Base-by-base conservation (phyloP, 169 alveolate species). In the Prorocentrum cordatum region DNA sequence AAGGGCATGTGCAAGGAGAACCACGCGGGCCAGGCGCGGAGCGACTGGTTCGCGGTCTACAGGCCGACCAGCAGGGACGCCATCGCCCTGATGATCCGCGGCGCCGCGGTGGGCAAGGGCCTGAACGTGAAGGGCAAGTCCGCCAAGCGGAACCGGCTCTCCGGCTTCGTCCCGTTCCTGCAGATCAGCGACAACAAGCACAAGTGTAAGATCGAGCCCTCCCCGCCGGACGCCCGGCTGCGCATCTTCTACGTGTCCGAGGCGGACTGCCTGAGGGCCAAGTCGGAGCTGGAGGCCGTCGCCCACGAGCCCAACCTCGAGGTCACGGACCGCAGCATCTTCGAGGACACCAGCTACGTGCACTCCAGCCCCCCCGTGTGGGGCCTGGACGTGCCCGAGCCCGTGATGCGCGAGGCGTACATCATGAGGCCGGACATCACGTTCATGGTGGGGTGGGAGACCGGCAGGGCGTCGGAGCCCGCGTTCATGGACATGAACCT, bases 401-500 rank as follows among this genome's bases (percentile, higher is more conserved):
- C 18, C 1, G 31, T 84, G 58, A n/a, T 84, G 92, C 83, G 92
- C 4, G 42, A 54, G 31, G 92, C 32, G 7, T 84, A 68, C 71
- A 70, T 84, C 29, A 75, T 54, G 35, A 32, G 42, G 26, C 85
- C 59, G 1, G 92, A 84, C 45, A 68, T 84, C 38, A 62, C 39
- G 66, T 85, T 85, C n/a, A 12, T 42, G 82, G 89, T 82, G 24
- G 91, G 77, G 24, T 80, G 90, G 90, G 92, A 84, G 77, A 84
- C 92, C 1, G 92, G 92, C 38, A 67, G 92, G 9, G 77, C 36
- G 0, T 68, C 85, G 1, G 92, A 84, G 54, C 92, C 92, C 2
- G 92, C 92, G 0, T 84, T 84, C 58, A 84, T 84, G 92, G 84
- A 84, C 26, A 84, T 84, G 92, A 84, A 59, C 67, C 59, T 84